Percentiles rank a stretch among this genome's conserved stretches.
phyloP scores from a whole-genome alignment of 176 grass and related monocot genomes.

The Eragrostis nindensis region DNA sequence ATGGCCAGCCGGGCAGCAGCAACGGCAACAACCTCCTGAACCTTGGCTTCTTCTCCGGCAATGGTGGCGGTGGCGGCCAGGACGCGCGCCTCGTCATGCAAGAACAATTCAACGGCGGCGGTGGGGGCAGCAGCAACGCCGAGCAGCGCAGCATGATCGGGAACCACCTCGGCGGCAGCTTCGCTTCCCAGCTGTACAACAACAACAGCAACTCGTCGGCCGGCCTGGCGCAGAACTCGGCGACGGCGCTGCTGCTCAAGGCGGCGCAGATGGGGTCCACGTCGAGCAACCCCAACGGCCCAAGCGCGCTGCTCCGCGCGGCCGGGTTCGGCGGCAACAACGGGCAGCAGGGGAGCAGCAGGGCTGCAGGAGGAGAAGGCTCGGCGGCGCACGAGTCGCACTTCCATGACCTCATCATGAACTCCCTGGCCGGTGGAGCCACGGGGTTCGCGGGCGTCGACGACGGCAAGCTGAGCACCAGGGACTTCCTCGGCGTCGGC shows the following conservation, averaged over 20 bases:
- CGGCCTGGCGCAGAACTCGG: constrained; percentile 69
- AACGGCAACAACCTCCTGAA: constrained; percentile 52
- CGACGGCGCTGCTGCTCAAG: constrained; percentile 90
- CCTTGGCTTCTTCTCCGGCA: constrained; percentile 66
- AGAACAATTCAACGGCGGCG: constrained; percentile 49
- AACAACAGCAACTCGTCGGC: neutral
- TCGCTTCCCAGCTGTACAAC: constrained; percentile 50
- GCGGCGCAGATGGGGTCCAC: constrained; percentile 87
- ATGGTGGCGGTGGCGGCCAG: constrained; percentile 28
- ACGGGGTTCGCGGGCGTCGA: constrained; percentile 30
- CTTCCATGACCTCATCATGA: constrained; percentile 84
- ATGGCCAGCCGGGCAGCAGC: constrained; percentile 34
- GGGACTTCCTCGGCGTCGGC: constrained; percentile 95
- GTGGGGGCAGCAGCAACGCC: neutral
- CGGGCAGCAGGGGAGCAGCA: neutral
- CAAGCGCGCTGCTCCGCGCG: constrained; percentile 57
- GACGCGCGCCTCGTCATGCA: constrained; percentile 53
- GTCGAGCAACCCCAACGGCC: constrained; percentile 38
- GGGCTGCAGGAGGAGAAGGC: constrained; percentile 24
- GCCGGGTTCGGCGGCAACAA: neutral
- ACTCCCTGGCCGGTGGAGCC: constrained; percentile 45
- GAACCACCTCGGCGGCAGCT: constrained; percentile 23
- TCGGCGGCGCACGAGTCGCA: constrained; percentile 49
- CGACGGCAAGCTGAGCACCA: constrained; percentile 71
- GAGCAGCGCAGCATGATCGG: constrained; percentile 29